Conservation (phyloP, 352 stramenopile genomes). For the Thalassiosira exigua region DNA sequence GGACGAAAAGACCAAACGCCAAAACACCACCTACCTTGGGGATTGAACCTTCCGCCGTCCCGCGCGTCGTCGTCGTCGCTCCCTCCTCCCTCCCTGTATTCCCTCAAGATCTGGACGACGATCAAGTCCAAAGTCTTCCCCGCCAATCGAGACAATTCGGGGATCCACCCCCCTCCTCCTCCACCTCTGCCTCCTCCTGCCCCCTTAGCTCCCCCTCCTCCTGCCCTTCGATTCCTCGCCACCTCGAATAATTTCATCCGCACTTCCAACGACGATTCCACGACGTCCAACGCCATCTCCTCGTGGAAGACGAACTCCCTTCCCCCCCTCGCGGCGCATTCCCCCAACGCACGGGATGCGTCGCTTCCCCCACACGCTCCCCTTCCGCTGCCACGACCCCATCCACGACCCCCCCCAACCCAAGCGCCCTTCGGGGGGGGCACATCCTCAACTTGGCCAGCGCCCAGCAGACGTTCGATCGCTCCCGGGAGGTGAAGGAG, state of each 20-base stretch:
- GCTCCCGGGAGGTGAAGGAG: slow-evolving; percentile 71
- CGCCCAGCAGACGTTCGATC: slow-evolving; percentile 81
- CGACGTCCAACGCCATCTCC: slow-evolving; percentile 50
- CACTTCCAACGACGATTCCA: slow-evolving; percentile 61
- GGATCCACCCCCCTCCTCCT: slow-evolving; percentile 63
- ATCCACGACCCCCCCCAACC: slow-evolving; percentile 49
- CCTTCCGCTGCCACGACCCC: not conserved
- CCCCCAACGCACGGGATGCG: not conserved
- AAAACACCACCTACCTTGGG: too few species aligned
- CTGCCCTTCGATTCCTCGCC: slow-evolving; percentile 50
- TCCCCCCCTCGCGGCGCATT: not conserved
- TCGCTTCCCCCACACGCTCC: not conserved
- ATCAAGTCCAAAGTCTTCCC: slow-evolving; percentile 73
- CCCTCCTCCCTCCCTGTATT: slow-evolving; percentile 17
- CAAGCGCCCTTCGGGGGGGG: slow-evolving; percentile 57
- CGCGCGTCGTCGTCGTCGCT: not conserved
- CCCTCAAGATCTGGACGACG: slow-evolving; percentile 45
- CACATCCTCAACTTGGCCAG: slow-evolving; percentile 76
- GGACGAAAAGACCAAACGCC: too few species aligned
- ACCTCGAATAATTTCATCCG: slow-evolving; percentile 66
- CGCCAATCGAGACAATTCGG: slow-evolving; percentile 67
- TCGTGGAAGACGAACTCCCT: slow-evolving; percentile 39
- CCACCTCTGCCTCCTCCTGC: too few species aligned
- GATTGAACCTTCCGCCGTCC: slow-evolving; percentile 55
- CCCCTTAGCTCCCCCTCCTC: slow-evolving; percentile 4